Percentiles rank a stretch among this genome's conserved stretches.
Evolutionary conservation across 2,329 filamentous ascomycete genomes (phyloP).

Genomic region (Thelonectria rubi): DNA sequence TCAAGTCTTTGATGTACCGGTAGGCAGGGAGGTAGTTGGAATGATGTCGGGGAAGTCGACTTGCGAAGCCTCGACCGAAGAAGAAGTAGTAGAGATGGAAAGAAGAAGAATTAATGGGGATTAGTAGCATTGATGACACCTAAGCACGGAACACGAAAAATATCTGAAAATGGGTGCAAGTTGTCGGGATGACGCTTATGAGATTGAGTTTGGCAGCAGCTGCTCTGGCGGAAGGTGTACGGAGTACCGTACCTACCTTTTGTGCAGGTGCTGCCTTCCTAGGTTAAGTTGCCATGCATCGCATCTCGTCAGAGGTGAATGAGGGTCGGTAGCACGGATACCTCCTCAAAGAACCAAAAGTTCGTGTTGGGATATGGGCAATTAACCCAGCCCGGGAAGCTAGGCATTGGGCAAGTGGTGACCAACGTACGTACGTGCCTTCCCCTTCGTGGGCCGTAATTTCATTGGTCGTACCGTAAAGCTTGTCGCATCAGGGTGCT

Average conservation of each 20-base stretch:
- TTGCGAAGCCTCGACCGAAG: too few relatives aligned
- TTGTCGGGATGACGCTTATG: neutral
- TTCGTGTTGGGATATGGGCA: constrained; percentile 22
- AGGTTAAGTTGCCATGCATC: too few relatives aligned
- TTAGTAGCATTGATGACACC: neutral
- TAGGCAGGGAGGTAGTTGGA: too few relatives aligned
- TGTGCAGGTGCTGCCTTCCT: too few relatives aligned
- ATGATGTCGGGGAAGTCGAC: too few relatives aligned
- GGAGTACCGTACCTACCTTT: too few relatives aligned
- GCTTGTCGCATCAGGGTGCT: constrained; percentile 13
- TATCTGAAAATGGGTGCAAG: neutral
- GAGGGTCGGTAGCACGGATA: too few relatives aligned
- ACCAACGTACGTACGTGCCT: constrained; percentile 16
- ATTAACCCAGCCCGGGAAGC: constrained; percentile 17
- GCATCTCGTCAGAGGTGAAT: too few relatives aligned
- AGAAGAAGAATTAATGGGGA: neutral
- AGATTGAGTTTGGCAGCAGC: neutral
- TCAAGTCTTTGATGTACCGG: too few relatives aligned
- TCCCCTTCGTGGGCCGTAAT: neutral
- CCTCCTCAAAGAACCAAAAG: constrained; percentile 4
- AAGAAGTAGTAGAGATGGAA: neutral
- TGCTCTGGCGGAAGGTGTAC: neutral
- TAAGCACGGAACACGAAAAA: neutral
- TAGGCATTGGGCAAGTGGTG: constrained; percentile 16
- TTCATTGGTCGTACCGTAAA: constrained; percentile 17